These are phyloP conservation scores for Passalora sequoiae DNA, from an alignment of 2,329 filamentous ascomycete species.

Conservation along the genomic window DNA sequence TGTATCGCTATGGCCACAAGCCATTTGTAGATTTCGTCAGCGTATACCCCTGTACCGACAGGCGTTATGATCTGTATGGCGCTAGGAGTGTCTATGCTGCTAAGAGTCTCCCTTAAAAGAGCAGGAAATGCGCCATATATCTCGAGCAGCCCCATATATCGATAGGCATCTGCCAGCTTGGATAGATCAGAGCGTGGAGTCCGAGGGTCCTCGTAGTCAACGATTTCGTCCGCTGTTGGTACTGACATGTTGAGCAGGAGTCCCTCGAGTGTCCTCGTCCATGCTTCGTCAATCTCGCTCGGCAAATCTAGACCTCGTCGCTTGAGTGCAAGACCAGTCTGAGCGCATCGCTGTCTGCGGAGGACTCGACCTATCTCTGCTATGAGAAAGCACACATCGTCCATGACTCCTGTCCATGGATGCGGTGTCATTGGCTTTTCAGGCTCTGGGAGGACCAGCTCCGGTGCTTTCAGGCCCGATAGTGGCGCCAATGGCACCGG, in stretches of 20 bases:
- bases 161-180: slow-evolving; percentile 50
- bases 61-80: background rate
- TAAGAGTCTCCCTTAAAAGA: slow-evolving; percentile 24
- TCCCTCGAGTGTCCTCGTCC: slow-evolving; percentile 43
- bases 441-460: slow-evolving; percentile 21
- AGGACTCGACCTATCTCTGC: slow-evolving; percentile 42
- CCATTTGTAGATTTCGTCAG: slow-evolving; percentile 34
- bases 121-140: slow-evolving; percentile 51
- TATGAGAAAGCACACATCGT: slow-evolving; percentile 42
- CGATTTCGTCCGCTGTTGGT: slow-evolving; percentile 44
- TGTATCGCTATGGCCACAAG: slow-evolving; percentile 49
- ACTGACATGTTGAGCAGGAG: slow-evolving; percentile 45
- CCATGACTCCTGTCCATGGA: slow-evolving; percentile 47
- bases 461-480: slow-evolving; percentile 35
- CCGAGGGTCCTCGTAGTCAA: slow-evolving; percentile 49
- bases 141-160: slow-evolving; percentile 50
- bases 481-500: slow-evolving; percentile 28
- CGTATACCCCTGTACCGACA: slow-evolving; percentile 8
- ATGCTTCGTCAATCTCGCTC: slow-evolving; percentile 29
- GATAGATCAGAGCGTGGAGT: slow-evolving; percentile 52
- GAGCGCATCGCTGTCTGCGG: slow-evolving; percentile 14
- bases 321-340: background rate
- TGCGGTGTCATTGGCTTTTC: slow-evolving; percentile 38
- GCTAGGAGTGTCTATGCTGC: background rate
- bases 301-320: background rate